These are phyloP conservation scores for Lepiota venenata DNA, from an alignment of 768 basidiomycete genomes.

Conservation along the genomic window DNA sequence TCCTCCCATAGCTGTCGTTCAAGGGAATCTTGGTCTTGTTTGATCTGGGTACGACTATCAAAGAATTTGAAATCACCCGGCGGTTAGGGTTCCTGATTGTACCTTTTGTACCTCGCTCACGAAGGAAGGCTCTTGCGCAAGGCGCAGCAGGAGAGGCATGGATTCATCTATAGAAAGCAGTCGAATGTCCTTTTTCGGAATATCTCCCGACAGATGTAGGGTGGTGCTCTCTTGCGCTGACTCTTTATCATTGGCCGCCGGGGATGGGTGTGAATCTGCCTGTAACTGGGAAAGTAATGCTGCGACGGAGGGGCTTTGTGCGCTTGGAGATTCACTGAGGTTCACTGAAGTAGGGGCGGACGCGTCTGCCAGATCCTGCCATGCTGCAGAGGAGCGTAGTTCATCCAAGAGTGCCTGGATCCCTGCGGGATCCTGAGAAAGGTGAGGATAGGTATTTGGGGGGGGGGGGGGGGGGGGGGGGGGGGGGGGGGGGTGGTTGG, in stretches of 20 bases:
- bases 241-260: not conserved
- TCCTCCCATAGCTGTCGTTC: constrained; percentile 71
- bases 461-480: constrained; percentile 2
- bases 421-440: constrained; percentile 55
- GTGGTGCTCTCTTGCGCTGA: too few relatives aligned
- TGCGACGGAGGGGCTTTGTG: constrained; percentile 45
- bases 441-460: constrained; percentile 1
- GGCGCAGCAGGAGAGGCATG: constrained; percentile 37
- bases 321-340: not conserved
- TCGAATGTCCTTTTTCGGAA: not conserved
- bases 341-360: constrained; percentile 9
- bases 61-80: not conserved
- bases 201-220: not conserved
- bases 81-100: constrained; percentile 10
- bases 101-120: constrained; percentile 51
- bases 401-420: constrained; percentile 72
- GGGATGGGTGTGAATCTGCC: constrained; percentile 21
- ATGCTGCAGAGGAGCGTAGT: constrained; percentile 63
- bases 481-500: constrained; percentile 3
- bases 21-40: constrained; percentile 64
- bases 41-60: constrained; percentile 44
- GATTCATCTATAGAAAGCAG: constrained; percentile 26
- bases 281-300: constrained; percentile 61
- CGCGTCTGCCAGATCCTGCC: constrained; percentile 43
- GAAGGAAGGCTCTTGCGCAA: constrained; percentile 61